Conservation (phyloP, 306 rosid species). For the Gastrolobium bilobum region DNA sequence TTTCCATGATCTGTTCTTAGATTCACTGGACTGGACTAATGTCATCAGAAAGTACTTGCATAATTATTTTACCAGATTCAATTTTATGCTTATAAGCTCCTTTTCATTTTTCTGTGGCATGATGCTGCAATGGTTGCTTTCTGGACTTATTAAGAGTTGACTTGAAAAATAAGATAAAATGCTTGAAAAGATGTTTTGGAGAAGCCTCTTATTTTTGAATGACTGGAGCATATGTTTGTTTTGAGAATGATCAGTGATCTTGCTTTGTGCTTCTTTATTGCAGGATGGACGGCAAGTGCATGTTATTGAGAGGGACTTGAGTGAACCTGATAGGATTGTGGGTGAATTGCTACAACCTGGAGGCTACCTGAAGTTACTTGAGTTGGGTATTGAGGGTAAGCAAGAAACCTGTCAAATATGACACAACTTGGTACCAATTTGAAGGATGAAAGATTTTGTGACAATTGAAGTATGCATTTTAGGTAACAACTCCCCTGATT, state of each 20-base stretch:
- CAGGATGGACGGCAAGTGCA: slow-evolving; percentile 71
- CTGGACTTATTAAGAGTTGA: background rate
- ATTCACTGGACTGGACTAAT: background rate
- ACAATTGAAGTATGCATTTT: background rate
- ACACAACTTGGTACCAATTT: background rate
- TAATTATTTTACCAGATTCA: background rate
- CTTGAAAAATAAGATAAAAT: slow-evolving; percentile 23
- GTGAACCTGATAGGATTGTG: slow-evolving; percentile 85
- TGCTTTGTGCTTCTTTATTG: slow-evolving; percentile 18
- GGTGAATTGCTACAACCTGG: slow-evolving; percentile 95
- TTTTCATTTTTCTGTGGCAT: background rate
- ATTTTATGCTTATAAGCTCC: background rate
- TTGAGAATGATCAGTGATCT: slow-evolving; percentile 25
- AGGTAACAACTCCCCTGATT: slow-evolving; percentile 1
- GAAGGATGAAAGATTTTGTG: background rate
- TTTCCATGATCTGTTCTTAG: background rate
- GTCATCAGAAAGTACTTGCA: background rate
- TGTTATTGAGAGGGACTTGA: slow-evolving; percentile 76
- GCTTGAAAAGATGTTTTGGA: background rate
- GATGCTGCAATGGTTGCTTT: slow-evolving; percentile 3
- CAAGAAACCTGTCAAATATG: slow-evolving; percentile 23
- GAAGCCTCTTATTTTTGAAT: background rate
- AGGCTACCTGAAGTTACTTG: slow-evolving; percentile 80
- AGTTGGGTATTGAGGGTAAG: slow-evolving; percentile 84
- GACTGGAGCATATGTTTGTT: slow-evolving; percentile 32